Evolutionary conservation across 1,284 basidiomycete genomes (phyloP), one percentile per base, ranked within the genome.

Genomic region (Acaromyces ingoldii): DNA sequence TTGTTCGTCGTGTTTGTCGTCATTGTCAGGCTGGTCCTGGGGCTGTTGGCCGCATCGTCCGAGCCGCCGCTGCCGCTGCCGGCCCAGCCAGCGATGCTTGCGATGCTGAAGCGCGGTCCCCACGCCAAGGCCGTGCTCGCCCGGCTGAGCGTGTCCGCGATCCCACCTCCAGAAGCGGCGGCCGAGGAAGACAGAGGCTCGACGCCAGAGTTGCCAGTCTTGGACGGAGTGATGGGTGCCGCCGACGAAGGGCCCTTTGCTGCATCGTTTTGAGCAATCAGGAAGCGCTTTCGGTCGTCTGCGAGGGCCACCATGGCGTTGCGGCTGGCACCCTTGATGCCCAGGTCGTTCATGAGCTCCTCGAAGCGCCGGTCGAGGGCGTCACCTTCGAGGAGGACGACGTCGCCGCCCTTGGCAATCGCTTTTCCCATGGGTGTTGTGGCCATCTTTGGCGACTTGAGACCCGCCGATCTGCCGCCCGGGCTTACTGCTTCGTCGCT

Each of bases 41-140:
- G 55, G 38, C 53, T 57, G 4, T 40, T 40, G 33, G 21, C 49
- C 3, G 40, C 44, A 13, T 59, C 62, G 46, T 50, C 38, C 19
- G 51, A 48, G 37, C 55, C 37, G 24, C 53, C 44, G 25, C 60
- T 48, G 9, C 59, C 62, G 24, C 44, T 59, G 7, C 61, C 57
- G 17, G 57, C 62, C 65, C 76, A 76, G 13, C 80, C 77, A 9
- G 83, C 81, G 81, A 88, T 85, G 17, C 82, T 82, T 5, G 82
- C 77, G 1, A 87, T 80, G 2, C 88, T 89, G 58, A 90, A 82
- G 19, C 88, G 81, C 56, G 83, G 85, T 71, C 87, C 83, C 51
- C 88, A 76, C 13, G 83, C 79, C 19, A 67, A 34, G 33, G 57
- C 54, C 15, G 49, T 47, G 4, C 57, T 61, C 17, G 34, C 62